Evolutionary conservation across 495 filamentous ascomycete genomes (phyloP).

Genomic region (Tetracladium setigerum): DNA sequence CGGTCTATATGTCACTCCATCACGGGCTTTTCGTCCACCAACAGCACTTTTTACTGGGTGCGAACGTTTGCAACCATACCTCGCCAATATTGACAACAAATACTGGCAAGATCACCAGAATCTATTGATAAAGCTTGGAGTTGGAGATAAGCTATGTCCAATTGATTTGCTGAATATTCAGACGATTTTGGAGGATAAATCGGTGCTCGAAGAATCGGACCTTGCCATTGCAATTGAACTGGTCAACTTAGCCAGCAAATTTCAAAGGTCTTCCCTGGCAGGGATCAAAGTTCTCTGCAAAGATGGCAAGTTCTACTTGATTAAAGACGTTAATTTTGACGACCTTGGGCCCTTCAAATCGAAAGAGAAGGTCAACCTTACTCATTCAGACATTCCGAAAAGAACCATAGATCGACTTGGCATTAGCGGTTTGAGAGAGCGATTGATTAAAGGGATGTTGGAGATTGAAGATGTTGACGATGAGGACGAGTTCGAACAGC

Average conservation of each 20-base stretch:
- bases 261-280: constrained; percentile 7
- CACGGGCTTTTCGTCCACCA: constrained; percentile 9
- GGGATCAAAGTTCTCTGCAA: constrained; percentile 9
- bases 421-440: constrained; percentile 18
- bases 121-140: constrained; percentile 16
- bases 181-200: constrained; percentile 6
- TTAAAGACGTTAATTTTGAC: constrained; percentile 9
- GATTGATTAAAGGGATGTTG: constrained; percentile 21
- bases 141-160: constrained; percentile 14
- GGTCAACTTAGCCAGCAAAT: constrained; percentile 17
- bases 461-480: constrained; percentile 25
- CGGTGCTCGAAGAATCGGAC: constrained; percentile 9
- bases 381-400: constrained; percentile 23
- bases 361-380: constrained; percentile 17
- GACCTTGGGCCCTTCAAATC: constrained; percentile 6
- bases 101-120: constrained; percentile 19
- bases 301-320: constrained; percentile 1
- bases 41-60: neutral
- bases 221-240: constrained; percentile 22
- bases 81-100: constrained; percentile 16
- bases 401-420: constrained; percentile 17
- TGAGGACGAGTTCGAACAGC: constrained; percentile 33
- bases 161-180: constrained; percentile 20
- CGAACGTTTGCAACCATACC: constrained; percentile 15
- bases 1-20: constrained; percentile 9